Base-by-base conservation (phyloP, 202 grass and related monocot species). In the Zizania palustris region DNA sequence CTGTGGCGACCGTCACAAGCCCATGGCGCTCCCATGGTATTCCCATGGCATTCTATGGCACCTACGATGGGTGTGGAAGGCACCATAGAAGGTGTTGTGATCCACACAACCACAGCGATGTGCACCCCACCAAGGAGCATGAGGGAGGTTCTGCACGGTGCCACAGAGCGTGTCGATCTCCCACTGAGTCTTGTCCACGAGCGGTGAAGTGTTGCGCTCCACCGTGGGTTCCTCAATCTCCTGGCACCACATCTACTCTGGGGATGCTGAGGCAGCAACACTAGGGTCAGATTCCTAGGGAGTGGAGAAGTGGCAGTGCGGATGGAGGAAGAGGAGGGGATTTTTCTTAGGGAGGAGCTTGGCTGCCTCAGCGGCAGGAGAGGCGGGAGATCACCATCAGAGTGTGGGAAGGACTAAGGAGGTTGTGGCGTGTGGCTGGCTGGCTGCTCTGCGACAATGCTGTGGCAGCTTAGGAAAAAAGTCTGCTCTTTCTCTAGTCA, bases 161-260 rank as follows among this genome's bases (percentile, higher is more conserved):
- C 77, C 72, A 74, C 85, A 74, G 60, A 95, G 87, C 72, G 67
- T 63, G 71, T 95, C 85, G 45, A 98, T 74, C 84, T 88, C 87
- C 77, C 85, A 65, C 54, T 91, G 85, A 55, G 87, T 85, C 83
- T 98, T 91, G 63, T 90, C 88, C 9, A 89, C 91, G 9, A 98
- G 87, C 10, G 80, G 71, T 43, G 96, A 98, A 16, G 63, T 72
- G 81, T 98, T 91, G 55, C 89, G 89, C 71, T 90, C 96, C 51
- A 98, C 96, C 67, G 96, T 98, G 21, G 91, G 96, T 6, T 89
- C 96, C 79, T 91, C 89, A 42, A 98, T 98, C 83, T 98, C 96
- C 78, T 98, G 96, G 78, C 92, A 89, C 77, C 68, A 76, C 73
- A 98, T 94, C 49, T 53, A 14, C 3, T 82, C 76, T 22, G 10